Evolutionary conservation across 2,329 filamentous ascomycete genomes (phyloP), one percentile per base, ranked within the genome.

Genomic region (Metarhizium album): DNA sequence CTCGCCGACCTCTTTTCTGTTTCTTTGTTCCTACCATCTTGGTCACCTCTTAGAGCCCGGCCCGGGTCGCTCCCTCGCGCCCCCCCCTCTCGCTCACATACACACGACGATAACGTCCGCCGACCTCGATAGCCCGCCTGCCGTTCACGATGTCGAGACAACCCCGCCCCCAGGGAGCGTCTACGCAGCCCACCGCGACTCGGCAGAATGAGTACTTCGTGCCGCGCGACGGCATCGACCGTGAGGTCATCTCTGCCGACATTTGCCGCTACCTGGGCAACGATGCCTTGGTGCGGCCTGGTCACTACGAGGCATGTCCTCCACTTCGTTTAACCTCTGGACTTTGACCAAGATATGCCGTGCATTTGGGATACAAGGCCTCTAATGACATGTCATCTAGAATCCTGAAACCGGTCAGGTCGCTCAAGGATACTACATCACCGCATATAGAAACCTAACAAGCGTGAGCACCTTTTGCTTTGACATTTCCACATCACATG

Each of bases 251-350:
- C 69, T 87, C 87, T 56, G 83, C 85, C 64, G 86, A 90, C 66
- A 88, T 90, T 58, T 90, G 86, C 73, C 84, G 86, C 64, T 90
- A 89, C 66, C 77, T 90, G 59, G 86, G 86, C 62, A 88, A 88
- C 67, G 86, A 90, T 74, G 86, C 86, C 59, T 77, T 87, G 61
- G 86, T 88, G 64, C 83, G 83, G 63, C 86, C 85, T 53, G 84
- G 83, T 61, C 80, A 78, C 60, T 84, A 86, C 68, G 80, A 86
- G 77, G 84, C 88, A 77, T 61, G 37, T 5, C 37, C 7, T 16
- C 37, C 13, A 14, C 16, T 18, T 18, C 7, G n/a, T 40, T 6
- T 20, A 5, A 16, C 16, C 18, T 22, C 4, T 2, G 33, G 11
- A 13, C 33, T 16, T 35, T 35, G 33, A 8, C 33, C 27, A 29